Evolutionary conservation across 1,139 yeast species (phyloP), one percentile per base, ranked within the genome.

Genomic region (Suhomyces yuchorum): DNA sequence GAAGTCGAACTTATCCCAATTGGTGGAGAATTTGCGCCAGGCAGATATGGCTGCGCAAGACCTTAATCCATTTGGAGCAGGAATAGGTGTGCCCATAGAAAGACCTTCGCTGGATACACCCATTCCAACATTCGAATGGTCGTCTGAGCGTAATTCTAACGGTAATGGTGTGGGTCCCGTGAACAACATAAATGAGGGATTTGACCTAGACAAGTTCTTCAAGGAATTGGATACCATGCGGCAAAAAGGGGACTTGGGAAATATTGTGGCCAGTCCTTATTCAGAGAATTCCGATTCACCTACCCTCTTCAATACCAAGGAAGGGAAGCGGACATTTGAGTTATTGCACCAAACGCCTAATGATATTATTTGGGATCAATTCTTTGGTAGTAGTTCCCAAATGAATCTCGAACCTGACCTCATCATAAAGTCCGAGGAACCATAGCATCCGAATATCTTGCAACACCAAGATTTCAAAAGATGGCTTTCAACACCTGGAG

Each of bases 341-440:
- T 68, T 86, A 66, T 78, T 86, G 50, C 79, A 77, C 56, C 86
- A 83, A 57, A 78, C 84, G 41, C 88, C 92, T 1, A 75, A 81
- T 22, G 88, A 85, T 40, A 75, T 85, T 32, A 83, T 86, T 41
- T 87, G 93, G 93, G 92, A 84, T 55, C 91, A 86, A 57, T 85
- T 82, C 55, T 85, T 86, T 59, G 76, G 82, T 2, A 62, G 66
- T 12, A 8, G 37, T 4, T 18, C 19, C 4, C 35, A 42, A 19
- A 28, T 38, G 15, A 37, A 44, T 22, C 32, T 42, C 23, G 47
- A 43, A 4, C 45, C 42, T 3, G 45, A 36, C 2, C 30, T 46
- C n/a, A 37, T 46, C 5, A 23, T 42, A 11, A 45, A 42, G 26
- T 8, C 18, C 8, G 48, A 47, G 39, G 38, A 34, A n/a, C 8